These are phyloP conservation scores for Oryza meyeriana DNA, from an alignment of 176 grass and related monocot genomes.

Conservation along the genomic window DNA sequence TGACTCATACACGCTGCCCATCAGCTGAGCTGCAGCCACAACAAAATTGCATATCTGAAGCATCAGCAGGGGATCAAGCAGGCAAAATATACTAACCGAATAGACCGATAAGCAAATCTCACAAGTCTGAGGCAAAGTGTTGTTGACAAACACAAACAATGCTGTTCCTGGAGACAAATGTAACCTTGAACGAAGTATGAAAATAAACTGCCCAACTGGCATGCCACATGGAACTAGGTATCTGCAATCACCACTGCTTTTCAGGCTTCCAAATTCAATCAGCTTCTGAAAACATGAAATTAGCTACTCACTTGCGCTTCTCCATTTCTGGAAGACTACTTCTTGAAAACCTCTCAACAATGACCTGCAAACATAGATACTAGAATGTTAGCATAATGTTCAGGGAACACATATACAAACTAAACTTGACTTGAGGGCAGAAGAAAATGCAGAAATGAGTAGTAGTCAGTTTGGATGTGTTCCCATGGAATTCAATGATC, in stretches of 20 bases:
- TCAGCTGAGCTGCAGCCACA: conserved; percentile 34
- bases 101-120: neutral
- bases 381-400: neutral
- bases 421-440: neutral
- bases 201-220: conserved; percentile 77
- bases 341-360: conserved; percentile 31
- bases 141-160: conserved; percentile 76
- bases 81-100: neutral
- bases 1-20: conserved; percentile 52
- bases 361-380: conserved; percentile 5
- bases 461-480: neutral
- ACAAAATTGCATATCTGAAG: neutral
- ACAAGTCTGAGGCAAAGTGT: conserved; percentile 84
- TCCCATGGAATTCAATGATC: neutral
- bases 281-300: neutral
- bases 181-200: conserved; percentile 56
- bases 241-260: neutral
- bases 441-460: neutral
- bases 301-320: conserved; percentile 33
- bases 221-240: conserved; percentile 37
- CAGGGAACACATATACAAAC: neutral
- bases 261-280: neutral
- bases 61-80: neutral
- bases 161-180: conserved; percentile 61
- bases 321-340: conserved; percentile 43